Percentiles rank a stretch among this genome's conserved stretches.
Conservation (phyloP, 23 red algal genomes). For the Chondrus crispus region DNA sequence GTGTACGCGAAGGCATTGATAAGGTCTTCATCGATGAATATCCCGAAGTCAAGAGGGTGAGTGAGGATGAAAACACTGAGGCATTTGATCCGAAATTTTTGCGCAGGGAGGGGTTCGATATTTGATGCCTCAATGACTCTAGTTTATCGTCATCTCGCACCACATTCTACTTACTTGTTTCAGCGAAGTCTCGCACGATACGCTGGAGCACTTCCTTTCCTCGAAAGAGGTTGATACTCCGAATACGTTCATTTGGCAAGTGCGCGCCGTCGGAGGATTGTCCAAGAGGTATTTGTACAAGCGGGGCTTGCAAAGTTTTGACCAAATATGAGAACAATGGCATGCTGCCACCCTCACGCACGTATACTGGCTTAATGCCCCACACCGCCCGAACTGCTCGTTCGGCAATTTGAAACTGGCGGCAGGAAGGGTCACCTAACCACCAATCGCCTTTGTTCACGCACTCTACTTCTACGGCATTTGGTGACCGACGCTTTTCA, state of each 20-base stretch:
- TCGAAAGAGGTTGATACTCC: slow-evolving; percentile 62
- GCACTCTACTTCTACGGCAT: slow-evolving; percentile 57
- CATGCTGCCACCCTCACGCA: slow-evolving; percentile 91
- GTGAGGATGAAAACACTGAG: not conserved
- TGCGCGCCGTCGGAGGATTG: slow-evolving; percentile 78
- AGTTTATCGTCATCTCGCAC: not conserved
- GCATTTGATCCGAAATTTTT: not conserved
- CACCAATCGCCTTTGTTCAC: slow-evolving; percentile 81
- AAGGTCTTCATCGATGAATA: not conserved
- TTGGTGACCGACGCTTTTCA: slow-evolving; percentile 68
- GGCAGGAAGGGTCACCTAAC: slow-evolving; percentile 62
- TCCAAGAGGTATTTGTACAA: slow-evolving; percentile 83
- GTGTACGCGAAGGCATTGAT: too few species aligned
- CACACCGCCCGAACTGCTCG: slow-evolving; percentile 68
- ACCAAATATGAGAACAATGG: slow-evolving; percentile 69
- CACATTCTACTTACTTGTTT: not conserved
- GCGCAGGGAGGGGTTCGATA: not conserved
- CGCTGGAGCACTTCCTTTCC: slow-evolving; percentile 70
- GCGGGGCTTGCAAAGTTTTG: slow-evolving; percentile 40
- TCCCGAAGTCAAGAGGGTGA: not conserved
- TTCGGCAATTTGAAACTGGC: slow-evolving; percentile 54
- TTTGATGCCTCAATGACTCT: not conserved
- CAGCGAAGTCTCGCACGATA: slow-evolving; percentile 52
- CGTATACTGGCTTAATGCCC: slow-evolving; percentile 63
- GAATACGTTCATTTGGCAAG: slow-evolving; percentile 81